These are phyloP conservation scores for Pestalotiopsis sp. DNA, from an alignment of 2,329 filamentous ascomycete genomes.

Conservation along the genomic window DNA sequence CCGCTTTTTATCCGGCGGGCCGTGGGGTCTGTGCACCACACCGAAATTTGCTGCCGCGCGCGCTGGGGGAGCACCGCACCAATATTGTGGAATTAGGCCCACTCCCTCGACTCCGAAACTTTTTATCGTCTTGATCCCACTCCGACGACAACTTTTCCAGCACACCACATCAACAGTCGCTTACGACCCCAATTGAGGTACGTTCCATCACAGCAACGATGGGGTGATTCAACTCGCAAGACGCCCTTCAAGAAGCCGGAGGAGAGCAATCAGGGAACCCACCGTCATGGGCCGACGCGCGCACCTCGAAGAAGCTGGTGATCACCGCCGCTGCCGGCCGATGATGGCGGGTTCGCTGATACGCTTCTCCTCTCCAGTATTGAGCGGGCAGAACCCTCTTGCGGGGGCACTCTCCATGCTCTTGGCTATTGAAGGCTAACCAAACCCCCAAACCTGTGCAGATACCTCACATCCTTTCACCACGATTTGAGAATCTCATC, in stretches of 20 bases:
- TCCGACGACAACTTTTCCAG: slow-evolving; percentile 21
- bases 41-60: slow-evolving; percentile 8
- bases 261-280: slow-evolving; percentile 61
- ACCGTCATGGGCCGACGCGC: slow-evolving; percentile 18
- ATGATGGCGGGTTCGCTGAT: slow-evolving; percentile 42
- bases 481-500: slow-evolving; percentile 79
- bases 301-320: slow-evolving; percentile 14
- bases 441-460: slow-evolving; percentile 42
- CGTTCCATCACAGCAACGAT: slow-evolving; percentile 37
- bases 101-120: slow-evolving; percentile 5
- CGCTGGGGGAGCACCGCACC: background rate
- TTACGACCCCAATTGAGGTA: slow-evolving; percentile 40
- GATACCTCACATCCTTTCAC: slow-evolving; percentile 65
- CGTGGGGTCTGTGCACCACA: slow-evolving; percentile 13
- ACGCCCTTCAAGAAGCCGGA: slow-evolving; percentile 53
- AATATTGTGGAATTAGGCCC: slow-evolving; percentile 4
- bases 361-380: slow-evolving; percentile 66
- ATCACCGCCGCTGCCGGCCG: no score
- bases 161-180: slow-evolving; percentile 14
- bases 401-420: slow-evolving; percentile 73
- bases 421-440: slow-evolving; percentile 67
- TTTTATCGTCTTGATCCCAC: slow-evolving; percentile 21
- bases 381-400: slow-evolving; percentile 73
- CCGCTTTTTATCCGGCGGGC: slow-evolving; percentile 12
- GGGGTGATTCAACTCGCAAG: slow-evolving; percentile 39